These are phyloP conservation scores for Fusarium graminum DNA, from an alignment of 2,329 filamentous ascomycete genomes.

Conservation along the genomic window DNA sequence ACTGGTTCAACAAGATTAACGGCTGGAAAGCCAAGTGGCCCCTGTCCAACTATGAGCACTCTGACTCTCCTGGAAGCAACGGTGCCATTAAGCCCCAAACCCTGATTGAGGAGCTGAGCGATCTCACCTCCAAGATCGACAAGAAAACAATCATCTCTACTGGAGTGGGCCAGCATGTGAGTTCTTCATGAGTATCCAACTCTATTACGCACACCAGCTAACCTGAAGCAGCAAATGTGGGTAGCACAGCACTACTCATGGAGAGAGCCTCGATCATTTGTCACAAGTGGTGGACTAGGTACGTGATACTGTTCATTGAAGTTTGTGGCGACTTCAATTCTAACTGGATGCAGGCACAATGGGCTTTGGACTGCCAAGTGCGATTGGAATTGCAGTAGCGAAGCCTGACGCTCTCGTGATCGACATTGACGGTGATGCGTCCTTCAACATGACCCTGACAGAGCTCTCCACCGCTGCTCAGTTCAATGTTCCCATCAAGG, in stretches of 20 bases:
- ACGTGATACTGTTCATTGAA: slow-evolving; percentile 23
- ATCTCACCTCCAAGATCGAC: slow-evolving; percentile 75
- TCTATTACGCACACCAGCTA: no score
- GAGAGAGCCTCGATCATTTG: slow-evolving; percentile 91
- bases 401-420: slow-evolving; percentile 83
- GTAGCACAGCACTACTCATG: slow-evolving; percentile 96
- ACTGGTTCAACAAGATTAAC: slow-evolving; percentile 91
- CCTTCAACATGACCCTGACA: slow-evolving; percentile 98
- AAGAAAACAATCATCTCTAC: slow-evolving; percentile 92
- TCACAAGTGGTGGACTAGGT: slow-evolving; percentile 92
- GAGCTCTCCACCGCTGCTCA: slow-evolving; percentile 93
- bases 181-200: no score
- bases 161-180: slow-evolving; percentile 87
- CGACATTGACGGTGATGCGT: slow-evolving; percentile 98
- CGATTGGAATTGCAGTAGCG: slow-evolving; percentile 94
- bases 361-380: slow-evolving; percentile 94
- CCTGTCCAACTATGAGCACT: slow-evolving; percentile 82
- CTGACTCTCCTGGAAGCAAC: slow-evolving; percentile 66
- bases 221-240: slow-evolving; percentile 81
- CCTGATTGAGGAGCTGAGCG: slow-evolving; percentile 89
- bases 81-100: slow-evolving; percentile 95
- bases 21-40: slow-evolving; percentile 95
- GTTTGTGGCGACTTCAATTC: no score
- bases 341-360: slow-evolving; percentile 61
- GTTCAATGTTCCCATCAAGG: slow-evolving; percentile 96